phyloP scores from a whole-genome alignment of 2,329 filamentous ascomycete species.

The Coniochaeta pulveracea region DNA sequence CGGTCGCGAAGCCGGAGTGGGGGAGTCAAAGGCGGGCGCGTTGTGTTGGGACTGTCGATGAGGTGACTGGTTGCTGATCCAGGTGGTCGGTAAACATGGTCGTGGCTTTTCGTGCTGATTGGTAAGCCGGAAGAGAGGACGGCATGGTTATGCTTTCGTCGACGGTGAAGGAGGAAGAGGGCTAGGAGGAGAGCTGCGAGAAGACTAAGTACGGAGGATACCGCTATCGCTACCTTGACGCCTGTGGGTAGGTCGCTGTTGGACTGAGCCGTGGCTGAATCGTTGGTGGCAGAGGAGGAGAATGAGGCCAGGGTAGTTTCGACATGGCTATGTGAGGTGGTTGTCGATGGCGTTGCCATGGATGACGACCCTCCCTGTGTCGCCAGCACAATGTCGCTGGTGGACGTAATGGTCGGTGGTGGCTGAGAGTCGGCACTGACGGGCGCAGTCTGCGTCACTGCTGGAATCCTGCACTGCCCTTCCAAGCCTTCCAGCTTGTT shows the following conservation, averaged over 20 bases:
- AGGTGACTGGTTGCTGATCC: slow-evolving; percentile 30
- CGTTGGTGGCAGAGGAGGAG: not conserved
- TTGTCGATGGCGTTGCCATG: not conserved
- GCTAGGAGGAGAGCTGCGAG: slow-evolving; percentile 23
- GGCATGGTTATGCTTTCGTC: slow-evolving; percentile 12
- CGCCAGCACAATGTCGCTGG: not conserved
- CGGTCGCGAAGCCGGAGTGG: slow-evolving; percentile 36
- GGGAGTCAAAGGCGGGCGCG: slow-evolving; percentile 24
- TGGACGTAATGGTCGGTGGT: not conserved
- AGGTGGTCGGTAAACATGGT: slow-evolving; percentile 15
- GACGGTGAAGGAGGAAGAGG: slow-evolving; percentile 24
- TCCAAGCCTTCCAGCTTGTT: not conserved
- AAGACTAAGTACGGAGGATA: slow-evolving; percentile 27
- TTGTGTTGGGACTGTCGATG: slow-evolving; percentile 20
- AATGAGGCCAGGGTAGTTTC: not conserved
- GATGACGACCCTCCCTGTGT: slow-evolving; percentile 1
- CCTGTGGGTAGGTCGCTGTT: slow-evolving; percentile 21
- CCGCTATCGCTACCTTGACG: slow-evolving; percentile 31
- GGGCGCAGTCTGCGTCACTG: not conserved
- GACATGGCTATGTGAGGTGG: not conserved
- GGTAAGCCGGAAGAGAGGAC: slow-evolving; percentile 11
- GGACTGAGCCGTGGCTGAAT: slow-evolving; percentile 12
- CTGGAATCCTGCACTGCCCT: not conserved
- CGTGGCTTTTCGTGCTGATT: slow-evolving; percentile 12
- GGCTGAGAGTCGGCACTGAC: too few species aligned